Evolutionary conservation across 148 eudicot species (phyloP).

Genomic region (Dianthus caryophyllus): DNA sequence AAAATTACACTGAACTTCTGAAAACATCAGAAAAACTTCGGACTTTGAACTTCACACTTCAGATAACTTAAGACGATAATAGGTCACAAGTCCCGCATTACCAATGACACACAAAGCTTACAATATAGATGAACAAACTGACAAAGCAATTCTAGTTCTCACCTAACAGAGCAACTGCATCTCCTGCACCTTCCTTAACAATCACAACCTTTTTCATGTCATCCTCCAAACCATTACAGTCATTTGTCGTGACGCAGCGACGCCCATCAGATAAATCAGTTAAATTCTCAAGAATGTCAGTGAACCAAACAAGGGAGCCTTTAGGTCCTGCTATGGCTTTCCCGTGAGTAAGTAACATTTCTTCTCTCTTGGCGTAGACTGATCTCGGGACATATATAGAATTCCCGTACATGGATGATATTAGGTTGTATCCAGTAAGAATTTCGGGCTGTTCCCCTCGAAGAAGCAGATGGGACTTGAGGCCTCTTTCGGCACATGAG

Average conservation of each 20-base stretch:
- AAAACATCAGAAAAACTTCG: too few species aligned
- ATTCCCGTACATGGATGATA: constrained; percentile 71
- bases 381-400: constrained; percentile 75
- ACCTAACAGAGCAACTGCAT: constrained; percentile 77
- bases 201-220: constrained; percentile 47
- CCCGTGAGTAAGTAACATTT: constrained; percentile 69
- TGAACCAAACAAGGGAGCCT: constrained; percentile 52
- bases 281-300: constrained; percentile 48
- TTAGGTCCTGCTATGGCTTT: constrained; percentile 43
- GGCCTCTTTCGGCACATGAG: constrained; percentile 84
- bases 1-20: too few species aligned
- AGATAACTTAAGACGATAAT: too few species aligned
- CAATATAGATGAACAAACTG: constrained; percentile 8
- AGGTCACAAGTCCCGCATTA: background rate
- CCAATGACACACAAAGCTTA: background rate
- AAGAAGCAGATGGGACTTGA: constrained; percentile 78
- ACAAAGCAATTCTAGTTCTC: constrained; percentile 19
- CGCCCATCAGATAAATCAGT: constrained; percentile 17
- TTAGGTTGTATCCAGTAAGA: constrained; percentile 72
- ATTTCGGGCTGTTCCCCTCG: constrained; percentile 88
- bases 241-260: constrained; percentile 11
- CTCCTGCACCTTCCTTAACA: constrained; percentile 92
- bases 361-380: constrained; percentile 67
- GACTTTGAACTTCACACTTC: too few species aligned
- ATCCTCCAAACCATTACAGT: constrained; percentile 23